Evolutionary conservation across 352 stramenopile species (phyloP).

Genomic region (Globisporangium echinulatum): DNA sequence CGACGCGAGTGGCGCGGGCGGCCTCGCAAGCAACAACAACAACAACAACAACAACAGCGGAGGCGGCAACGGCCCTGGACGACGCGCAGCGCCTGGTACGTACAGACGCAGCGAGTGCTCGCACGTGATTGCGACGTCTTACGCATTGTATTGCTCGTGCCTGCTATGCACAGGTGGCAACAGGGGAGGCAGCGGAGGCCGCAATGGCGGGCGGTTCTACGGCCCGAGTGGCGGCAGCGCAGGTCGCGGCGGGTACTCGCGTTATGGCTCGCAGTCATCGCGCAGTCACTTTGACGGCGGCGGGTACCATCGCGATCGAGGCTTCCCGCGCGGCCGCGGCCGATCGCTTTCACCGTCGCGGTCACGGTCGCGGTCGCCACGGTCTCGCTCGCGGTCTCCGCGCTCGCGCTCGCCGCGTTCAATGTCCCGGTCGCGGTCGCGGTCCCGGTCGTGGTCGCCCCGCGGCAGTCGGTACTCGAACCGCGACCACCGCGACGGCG

Average conservation of each 20-base stretch:
- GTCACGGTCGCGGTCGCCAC: conserved; percentile 26
- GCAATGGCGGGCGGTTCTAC: conserved; percentile 13
- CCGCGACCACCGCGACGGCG: conserved; percentile 7
- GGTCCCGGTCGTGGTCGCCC: conserved; percentile 53
- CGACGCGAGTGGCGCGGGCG: neutral
- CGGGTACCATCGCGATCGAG: conserved; percentile 24
- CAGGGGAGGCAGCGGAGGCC: conserved; percentile 9
- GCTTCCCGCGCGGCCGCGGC: conserved; percentile 29
- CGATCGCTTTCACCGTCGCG: conserved; percentile 53
- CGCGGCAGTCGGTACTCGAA: conserved; percentile 36
- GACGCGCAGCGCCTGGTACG: neutral
- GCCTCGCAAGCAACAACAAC: neutral
- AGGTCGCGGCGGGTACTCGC: conserved; percentile 20
- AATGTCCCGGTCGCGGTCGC: conserved; percentile 38
- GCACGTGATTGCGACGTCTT: neutral
- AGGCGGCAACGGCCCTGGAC: neutral
- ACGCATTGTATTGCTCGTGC: neutral
- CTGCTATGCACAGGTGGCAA: neutral
- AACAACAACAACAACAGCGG: neutral
- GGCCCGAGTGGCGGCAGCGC: conserved; percentile 3
- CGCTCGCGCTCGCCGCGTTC: conserved; percentile 21
- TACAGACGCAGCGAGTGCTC: neutral
- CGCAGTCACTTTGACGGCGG: conserved; percentile 21
- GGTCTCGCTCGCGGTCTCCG: conserved; percentile 33
- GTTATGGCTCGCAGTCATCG: conserved; percentile 16